Base-by-base conservation (phyloP, 177 flowering plant species). In the Tripterygium wilfordii region DNA sequence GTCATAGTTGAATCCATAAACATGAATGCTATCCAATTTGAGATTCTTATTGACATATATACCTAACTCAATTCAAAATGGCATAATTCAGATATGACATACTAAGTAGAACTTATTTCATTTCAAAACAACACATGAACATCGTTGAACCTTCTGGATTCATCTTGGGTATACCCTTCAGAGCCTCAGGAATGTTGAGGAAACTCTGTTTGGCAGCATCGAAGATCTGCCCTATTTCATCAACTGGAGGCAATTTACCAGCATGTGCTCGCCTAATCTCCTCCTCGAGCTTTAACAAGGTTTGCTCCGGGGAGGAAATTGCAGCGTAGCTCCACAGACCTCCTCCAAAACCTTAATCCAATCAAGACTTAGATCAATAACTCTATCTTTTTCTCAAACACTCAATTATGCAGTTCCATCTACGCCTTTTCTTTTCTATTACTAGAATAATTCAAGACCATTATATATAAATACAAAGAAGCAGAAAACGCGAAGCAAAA, bases 1-100 rank as follows among this genome's bases (percentile, higher is more conserved):
- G 63, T 91, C 95, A 53, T 91, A 88, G 63, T 91, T 95, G 31
- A 88, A 91, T 13, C 96, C 96, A 66, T 80, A 91, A 3, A 91
- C 95, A 60, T 91, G 85, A 48, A 91, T 67, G 15, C 52, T 68
- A 61, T 88, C 90, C 81, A 88, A 58, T 47, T 87, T 79, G 56
- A 91, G 45, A 54, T 80, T 88, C 77, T 80, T 88, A 67, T 88
- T 91, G 19, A 88, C 88, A 58, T 83, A 88, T 44, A 91, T 83
- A 37, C 98, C 98, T 91, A 57, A 41, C 36, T 15, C 27, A 47
- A 45, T 9, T n/a, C n/a, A 12, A 33, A 10, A 19, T 7, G 5
- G 14, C 26, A 17, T 33, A 12, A 19, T 2, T 7, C 21, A 25
- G 18, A 4, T 6, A 6, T n/a, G n/a, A n/a, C n/a, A n/a, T n/a